Evolutionary conservation across 306 rosid species (phyloP).

Genomic region (Cucumis melo): DNA sequence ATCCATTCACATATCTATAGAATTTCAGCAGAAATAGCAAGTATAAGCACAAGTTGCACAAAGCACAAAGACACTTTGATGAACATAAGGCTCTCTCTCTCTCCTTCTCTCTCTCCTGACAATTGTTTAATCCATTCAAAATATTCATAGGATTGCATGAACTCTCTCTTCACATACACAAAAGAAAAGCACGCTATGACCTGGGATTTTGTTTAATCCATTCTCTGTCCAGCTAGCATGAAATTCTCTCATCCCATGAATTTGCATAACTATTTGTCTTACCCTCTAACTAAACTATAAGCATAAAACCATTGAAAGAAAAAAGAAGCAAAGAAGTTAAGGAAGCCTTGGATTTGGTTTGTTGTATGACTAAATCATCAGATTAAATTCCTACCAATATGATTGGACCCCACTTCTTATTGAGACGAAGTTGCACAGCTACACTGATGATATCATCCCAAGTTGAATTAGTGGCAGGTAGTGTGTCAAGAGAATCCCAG

Average conservation of each 20-base stretch:
- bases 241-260: not conserved
- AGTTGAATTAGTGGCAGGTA: constrained; percentile 54
- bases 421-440: constrained; percentile 79
- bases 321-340: not conserved
- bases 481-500: constrained; percentile 49
- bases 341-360: not conserved
- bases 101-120: not conserved
- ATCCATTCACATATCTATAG: constrained; percentile 80
- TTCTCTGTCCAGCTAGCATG: not conserved
- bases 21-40: constrained; percentile 1
- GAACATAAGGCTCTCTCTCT: not conserved
- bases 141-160: not conserved
- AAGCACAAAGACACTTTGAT: not conserved
- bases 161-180: not conserved
- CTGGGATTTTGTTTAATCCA: not conserved
- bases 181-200: not conserved
- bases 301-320: not conserved
- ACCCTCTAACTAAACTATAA: not conserved
- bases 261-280: not conserved
- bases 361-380: not conserved
- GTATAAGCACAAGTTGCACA: not conserved
- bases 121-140: not conserved
- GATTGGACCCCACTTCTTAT: constrained; percentile 62
- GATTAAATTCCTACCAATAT: constrained; percentile 42
- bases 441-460: constrained; percentile 84